A percentile compares a stretch with the other conserved stretches of the same genome.
Conservation (phyloP, 495 filamentous ascomycete species). For the Sordaria brevicollis region DNA sequence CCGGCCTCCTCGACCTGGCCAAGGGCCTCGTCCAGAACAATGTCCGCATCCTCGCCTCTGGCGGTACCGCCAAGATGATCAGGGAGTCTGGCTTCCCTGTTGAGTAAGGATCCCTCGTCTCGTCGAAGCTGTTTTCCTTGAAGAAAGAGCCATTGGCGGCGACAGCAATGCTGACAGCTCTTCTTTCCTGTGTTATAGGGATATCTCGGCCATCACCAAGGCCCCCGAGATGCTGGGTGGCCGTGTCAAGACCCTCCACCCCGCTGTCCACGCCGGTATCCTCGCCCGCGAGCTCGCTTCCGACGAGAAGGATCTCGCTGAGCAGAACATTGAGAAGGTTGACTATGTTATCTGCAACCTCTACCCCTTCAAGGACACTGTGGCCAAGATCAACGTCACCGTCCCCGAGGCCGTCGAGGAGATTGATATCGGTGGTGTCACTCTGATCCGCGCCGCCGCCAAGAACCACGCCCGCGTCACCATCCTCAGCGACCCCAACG, state of each 20-base stretch:
- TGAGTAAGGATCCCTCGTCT: conserved; percentile 49
- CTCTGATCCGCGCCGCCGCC: conserved; percentile 87
- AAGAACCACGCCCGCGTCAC: conserved; percentile 96
- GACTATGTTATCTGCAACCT: conserved; percentile 98
- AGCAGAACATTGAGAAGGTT: conserved; percentile 94
- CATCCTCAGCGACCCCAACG: conserved; percentile 83
- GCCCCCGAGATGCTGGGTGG: conserved; percentile 97
- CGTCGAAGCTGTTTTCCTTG: neutral
- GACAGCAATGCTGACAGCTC: neutral
- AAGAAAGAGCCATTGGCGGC: neutral
- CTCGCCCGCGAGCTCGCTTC: conserved; percentile 85
- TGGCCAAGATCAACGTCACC: conserved; percentile 93
- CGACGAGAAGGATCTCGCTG: conserved; percentile 91
- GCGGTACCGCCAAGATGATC: conserved; percentile 89
- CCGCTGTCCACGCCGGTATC: conserved; percentile 85
- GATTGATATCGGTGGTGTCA: conserved; percentile 96
- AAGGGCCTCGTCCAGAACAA: conserved; percentile 87
- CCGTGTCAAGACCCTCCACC: conserved; percentile 94
- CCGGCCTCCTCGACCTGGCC: conserved; percentile 86
- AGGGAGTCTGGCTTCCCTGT: conserved; percentile 89
- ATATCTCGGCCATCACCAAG: conserved; percentile 94
- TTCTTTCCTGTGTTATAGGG: conserved; percentile 39
- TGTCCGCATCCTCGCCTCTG: conserved; percentile 86
- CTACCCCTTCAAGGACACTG: conserved; percentile 96
- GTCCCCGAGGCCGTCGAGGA: conserved; percentile 95